These are phyloP conservation scores for Podaxis sp. DNA, from an alignment of 768 basidiomycete species.

Conservation along the genomic window DNA sequence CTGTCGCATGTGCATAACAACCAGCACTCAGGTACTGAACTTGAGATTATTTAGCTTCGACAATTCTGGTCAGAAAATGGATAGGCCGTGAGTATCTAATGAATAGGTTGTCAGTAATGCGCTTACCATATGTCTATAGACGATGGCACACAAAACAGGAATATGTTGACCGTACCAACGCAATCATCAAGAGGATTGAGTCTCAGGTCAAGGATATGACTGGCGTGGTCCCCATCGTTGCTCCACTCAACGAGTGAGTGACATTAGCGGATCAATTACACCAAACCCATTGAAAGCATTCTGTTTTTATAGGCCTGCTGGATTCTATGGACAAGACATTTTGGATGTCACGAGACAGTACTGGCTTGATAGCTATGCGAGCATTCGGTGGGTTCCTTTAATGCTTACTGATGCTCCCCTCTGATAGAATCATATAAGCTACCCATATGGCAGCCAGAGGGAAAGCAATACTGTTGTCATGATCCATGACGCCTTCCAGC, in stretches of 20 bases:
- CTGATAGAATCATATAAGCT: constrained; percentile 18
- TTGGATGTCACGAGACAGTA: constrained; percentile 44
- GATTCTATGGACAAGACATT: constrained; percentile 48
- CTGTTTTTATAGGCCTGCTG: constrained; percentile 54
- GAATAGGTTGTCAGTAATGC: neutral
- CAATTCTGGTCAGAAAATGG: constrained; percentile 66
- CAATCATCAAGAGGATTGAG: constrained; percentile 59
- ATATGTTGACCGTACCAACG: constrained; percentile 64
- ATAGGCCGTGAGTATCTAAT: constrained; percentile 38
- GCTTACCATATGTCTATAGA: constrained; percentile 18
- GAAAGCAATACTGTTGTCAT: constrained; percentile 62
- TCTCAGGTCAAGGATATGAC: constrained; percentile 47
- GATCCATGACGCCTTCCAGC: constrained; percentile 76
- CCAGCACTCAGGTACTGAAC: neutral
- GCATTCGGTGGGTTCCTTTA: constrained; percentile 47
- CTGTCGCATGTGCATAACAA: neutral
- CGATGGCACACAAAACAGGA: constrained; percentile 62
- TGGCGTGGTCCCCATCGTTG: constrained; percentile 58
- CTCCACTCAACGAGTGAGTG: constrained; percentile 69
- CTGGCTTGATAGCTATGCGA: constrained; percentile 68
- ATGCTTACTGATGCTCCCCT: neutral
- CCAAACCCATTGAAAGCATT: neutral
- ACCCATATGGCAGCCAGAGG: constrained; percentile 26
- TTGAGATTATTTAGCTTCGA: constrained; percentile 50
- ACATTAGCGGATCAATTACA: neutral